Conservation (phyloP, 2,329 filamentous ascomycete species). For the Chaetomiaceae sp. region DNA sequence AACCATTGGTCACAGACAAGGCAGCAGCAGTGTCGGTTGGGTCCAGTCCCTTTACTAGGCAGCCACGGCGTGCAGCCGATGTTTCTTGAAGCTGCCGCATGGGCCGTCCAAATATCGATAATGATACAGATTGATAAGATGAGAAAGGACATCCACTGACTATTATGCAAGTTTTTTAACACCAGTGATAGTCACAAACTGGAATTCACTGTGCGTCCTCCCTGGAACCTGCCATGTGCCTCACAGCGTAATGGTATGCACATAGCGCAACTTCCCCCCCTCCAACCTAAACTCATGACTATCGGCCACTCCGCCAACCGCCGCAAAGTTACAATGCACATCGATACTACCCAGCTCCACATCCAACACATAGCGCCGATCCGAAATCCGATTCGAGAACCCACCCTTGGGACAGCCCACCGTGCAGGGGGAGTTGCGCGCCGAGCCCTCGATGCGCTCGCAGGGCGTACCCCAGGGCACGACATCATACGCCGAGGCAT, state of each 20-base stretch:
- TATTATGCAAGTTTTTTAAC: no score
- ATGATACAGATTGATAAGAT: no score
- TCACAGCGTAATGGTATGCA: slow-evolving; percentile 23
- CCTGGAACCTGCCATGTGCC: not conserved
- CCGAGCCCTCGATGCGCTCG: slow-evolving; percentile 26
- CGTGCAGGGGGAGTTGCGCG: slow-evolving; percentile 25
- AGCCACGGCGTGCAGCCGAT: no score
- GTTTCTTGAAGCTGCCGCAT: no score
- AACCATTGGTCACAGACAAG: no score
- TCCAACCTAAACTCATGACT: slow-evolving; percentile 23
- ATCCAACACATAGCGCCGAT: slow-evolving; percentile 27
- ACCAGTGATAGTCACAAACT: no score
- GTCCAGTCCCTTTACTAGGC: no score
- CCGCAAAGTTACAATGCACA: slow-evolving; percentile 23
- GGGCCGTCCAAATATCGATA: no score
- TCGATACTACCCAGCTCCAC: slow-evolving; percentile 23
- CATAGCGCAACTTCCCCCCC: slow-evolving; percentile 19
- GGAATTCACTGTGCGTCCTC: no score
- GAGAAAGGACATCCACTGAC: no score
- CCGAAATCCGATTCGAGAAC: slow-evolving; percentile 22
- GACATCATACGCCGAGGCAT: slow-evolving; percentile 24
- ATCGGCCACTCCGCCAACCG: slow-evolving; percentile 22
- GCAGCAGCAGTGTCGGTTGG: no score
- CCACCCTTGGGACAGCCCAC: slow-evolving; percentile 22
- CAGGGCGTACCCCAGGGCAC: slow-evolving; percentile 35